Conservation (phyloP, 352 stramenopile species). For the Globisporangium cystogenes region DNA sequence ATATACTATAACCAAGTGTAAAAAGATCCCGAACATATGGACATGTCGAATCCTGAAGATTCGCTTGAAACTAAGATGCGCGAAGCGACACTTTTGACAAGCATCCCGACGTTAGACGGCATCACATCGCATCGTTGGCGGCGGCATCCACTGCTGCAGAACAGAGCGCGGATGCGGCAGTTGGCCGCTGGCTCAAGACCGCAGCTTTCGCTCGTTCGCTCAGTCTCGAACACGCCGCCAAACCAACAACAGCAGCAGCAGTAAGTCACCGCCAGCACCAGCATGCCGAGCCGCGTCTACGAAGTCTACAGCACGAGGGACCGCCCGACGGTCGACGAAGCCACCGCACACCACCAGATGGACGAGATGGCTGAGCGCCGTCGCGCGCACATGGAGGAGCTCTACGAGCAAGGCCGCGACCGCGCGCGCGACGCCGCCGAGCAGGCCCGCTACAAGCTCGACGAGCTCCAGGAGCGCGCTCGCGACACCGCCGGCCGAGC, state of each 20-base stretch:
- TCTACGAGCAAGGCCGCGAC: constrained; percentile 3
- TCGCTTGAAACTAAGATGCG: too few relatives aligned
- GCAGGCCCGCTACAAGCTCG: constrained; percentile 17
- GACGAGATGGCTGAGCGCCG: constrained; percentile 8
- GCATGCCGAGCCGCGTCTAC: constrained; percentile 13
- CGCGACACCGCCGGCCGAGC: neutral
- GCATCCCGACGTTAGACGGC: neutral
- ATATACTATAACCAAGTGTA: too few relatives aligned
- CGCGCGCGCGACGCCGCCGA: constrained; percentile 2
- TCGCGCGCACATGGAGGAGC: constrained; percentile 6
- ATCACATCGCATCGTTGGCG: neutral
- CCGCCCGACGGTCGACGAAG: neutral
- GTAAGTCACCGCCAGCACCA: neutral
- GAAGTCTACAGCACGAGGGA: constrained; percentile 10
- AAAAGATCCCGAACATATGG: too few relatives aligned
- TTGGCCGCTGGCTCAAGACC: neutral
- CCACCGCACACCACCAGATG: constrained; percentile 1
- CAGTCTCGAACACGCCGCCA: constrained; percentile 1
- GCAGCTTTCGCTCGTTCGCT: neutral
- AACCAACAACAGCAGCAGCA: neutral
- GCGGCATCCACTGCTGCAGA: too few relatives aligned
- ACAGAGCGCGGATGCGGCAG: neutral
- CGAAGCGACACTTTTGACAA: neutral
- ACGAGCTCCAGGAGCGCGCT: constrained; percentile 23
- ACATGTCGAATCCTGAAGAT: too few relatives aligned